phyloP scores from a whole-genome alignment of 2,329 filamentous ascomycete genomes.

The Ophioceras dolichostomum region DNA sequence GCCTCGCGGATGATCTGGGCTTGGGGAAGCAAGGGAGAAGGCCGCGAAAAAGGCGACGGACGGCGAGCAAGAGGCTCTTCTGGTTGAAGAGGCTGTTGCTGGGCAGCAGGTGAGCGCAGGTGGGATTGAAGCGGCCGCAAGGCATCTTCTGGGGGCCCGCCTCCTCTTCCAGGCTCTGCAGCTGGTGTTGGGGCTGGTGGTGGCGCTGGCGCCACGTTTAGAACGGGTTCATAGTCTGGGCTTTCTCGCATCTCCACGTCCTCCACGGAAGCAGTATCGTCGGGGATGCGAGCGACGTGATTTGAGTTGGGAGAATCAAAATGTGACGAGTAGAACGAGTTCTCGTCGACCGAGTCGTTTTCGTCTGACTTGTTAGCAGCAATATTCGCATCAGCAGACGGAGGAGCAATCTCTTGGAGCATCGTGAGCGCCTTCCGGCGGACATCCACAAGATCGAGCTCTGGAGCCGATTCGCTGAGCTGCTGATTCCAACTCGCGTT shows the following conservation, averaged over 20 bases:
- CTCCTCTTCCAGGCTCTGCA: no score
- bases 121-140: no score
- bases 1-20: no score
- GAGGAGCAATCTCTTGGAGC: constrained; percentile 54
- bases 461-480: constrained; percentile 39
- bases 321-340: constrained; percentile 92
- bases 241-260: constrained; percentile 24
- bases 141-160: no score
- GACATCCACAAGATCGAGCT: constrained; percentile 62
- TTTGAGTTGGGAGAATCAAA: constrained; percentile 61
- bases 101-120: no score
- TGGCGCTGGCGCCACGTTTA: no score
- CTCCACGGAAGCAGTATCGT: constrained; percentile 23
- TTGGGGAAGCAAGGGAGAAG: no score
- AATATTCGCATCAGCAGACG: constrained; percentile 47
- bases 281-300: constrained; percentile 35
- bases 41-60: no score
- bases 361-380: constrained; percentile 29
- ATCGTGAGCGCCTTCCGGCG: constrained; percentile 57
- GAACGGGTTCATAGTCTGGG: constrained; percentile 19
- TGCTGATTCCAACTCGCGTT: constrained; percentile 28
- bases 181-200: no score
- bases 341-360: constrained; percentile 81
- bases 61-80: no score
- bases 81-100: no score